These are phyloP conservation scores for Rickenella mellea DNA, from an alignment of 768 basidiomycete species.

Conservation along the genomic window DNA sequence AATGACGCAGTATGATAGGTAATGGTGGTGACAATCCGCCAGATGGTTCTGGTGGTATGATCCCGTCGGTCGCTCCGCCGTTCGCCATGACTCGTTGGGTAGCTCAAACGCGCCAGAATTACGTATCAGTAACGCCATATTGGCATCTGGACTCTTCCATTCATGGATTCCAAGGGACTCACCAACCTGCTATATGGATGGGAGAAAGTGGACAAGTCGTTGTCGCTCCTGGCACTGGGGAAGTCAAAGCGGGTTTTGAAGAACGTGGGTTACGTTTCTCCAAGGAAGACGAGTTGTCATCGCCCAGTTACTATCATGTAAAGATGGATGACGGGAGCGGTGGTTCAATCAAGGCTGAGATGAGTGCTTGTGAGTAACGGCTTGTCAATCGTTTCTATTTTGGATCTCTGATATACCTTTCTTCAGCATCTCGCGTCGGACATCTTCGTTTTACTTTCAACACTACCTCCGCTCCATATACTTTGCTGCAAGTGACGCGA, in stretches of 20 bases:
- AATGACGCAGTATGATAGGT: constrained; percentile 45
- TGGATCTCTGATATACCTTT: constrained; percentile 2
- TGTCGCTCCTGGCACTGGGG: constrained; percentile 47
- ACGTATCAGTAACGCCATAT: constrained; percentile 64
- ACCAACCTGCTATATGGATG: constrained; percentile 89
- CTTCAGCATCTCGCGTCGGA: constrained; percentile 61
- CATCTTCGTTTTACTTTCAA: constrained; percentile 65
- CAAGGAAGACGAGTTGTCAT: constrained; percentile 43
- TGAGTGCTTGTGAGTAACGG: constrained; percentile 46
- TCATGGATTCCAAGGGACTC: constrained; percentile 72
- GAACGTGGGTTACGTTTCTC: constrained; percentile 46
- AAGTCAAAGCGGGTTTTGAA: constrained; percentile 45
- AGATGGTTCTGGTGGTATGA: constrained; percentile 72
- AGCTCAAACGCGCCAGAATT: constrained; percentile 69
- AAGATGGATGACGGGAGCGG: constrained; percentile 42
- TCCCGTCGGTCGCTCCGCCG: constrained; percentile 66
- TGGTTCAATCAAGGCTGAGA: constrained; percentile 45
- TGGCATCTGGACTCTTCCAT: constrained; percentile 51
- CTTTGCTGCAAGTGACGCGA: constrained; percentile 60
- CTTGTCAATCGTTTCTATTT: neutral
- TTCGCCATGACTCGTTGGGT: constrained; percentile 87
- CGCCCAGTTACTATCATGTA: constrained; percentile 47
- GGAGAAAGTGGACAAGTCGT: constrained; percentile 62
- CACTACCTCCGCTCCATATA: constrained; percentile 35
- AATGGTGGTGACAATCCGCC: constrained; percentile 63